phyloP scores from a whole-genome alignment of 2,329 filamentous ascomycete genomes.

The Fusarium domesticum region DNA sequence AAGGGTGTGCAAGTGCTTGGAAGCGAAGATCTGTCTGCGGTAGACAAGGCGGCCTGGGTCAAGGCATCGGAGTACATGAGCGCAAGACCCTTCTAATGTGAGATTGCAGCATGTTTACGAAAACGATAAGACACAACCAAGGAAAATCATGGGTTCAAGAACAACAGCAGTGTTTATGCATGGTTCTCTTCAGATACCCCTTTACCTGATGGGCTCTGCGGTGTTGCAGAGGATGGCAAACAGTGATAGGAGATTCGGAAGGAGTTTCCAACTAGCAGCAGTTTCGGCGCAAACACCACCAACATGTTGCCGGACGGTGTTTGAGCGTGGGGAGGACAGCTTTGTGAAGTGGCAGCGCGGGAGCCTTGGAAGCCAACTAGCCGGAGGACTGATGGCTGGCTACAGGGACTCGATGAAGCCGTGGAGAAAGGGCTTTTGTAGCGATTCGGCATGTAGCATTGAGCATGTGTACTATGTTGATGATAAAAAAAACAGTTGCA shows the following conservation, averaged over 20 bases:
- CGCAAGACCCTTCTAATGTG: conserved; percentile 38
- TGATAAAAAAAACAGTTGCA: background rate
- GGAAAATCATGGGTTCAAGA: conserved; percentile 9
- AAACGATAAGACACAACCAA: conserved; percentile 19
- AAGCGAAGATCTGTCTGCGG: conserved; percentile 44
- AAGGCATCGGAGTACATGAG: conserved; percentile 54
- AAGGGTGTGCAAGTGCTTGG: conserved; percentile 55
- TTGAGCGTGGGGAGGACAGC: background rate
- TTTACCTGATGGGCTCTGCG: conserved; percentile 23
- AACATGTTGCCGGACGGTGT: background rate
- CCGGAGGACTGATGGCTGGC: background rate
- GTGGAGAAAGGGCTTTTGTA: background rate
- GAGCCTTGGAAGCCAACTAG: background rate
- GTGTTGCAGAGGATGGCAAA: conserved; percentile 21
- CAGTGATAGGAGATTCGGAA: conserved; percentile 21
- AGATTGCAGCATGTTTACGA: conserved; percentile 16
- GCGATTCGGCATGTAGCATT: conserved; percentile 4
- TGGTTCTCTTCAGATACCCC: conserved; percentile 18
- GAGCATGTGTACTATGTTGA: conserved; percentile 13
- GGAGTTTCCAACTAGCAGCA: background rate
- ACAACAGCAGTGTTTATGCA: conserved; percentile 1
- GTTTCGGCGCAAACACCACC: background rate
- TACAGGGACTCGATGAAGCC: background rate
- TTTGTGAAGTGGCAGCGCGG: background rate
- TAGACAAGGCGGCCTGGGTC: conserved; percentile 52